Base-by-base conservation (phyloP, 768 basidiomycete genomes). In the Boletus rubropictus region DNA sequence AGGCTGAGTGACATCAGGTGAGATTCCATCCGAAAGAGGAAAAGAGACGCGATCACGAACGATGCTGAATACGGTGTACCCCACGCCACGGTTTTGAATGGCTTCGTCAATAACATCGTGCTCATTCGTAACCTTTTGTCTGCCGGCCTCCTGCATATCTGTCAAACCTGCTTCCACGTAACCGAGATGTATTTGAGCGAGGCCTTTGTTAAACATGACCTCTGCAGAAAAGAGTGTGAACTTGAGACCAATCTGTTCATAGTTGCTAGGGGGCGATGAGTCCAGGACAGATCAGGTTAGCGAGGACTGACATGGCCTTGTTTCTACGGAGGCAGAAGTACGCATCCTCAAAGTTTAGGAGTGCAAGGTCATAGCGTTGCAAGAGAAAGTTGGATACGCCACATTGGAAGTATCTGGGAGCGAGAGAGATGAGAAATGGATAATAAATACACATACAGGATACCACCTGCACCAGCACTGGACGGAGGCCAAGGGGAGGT, bases 71-170 rank as follows among this genome's bases (percentile, higher is more conserved):
- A 95, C 92, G 1, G 89, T 95, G 63, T 92, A 95, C 1, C 88
- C 88, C 54, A 85, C 78, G 3, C 90, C 93, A 45, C 75, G 74
- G 59, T 92, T 85, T 42, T 72, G 72, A 51, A 92, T 84, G 11
- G 92, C 93, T 58, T 95, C 93, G 61, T 92, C 89, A 50, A 97
- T 95, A 28, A 96, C 89, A 55, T 77, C 76, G 61, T 96, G 94
- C 56, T 91, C 90, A 7, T 81, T 77, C 3, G 83, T 89, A 4
- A 75, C 80, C 69, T 93, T 93, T 54, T 84, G 78, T 46, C 65
- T 70, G 32, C 69, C 70, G 3, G 92, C 93, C 34, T 82, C 77
- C 50, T 79, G 66, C 73, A 96, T 75, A 56, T 87, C 83, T 9
- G 65, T 61, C 64, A 95, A 58, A 2, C 93, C 93, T 47, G 79